Percentiles rank a stretch among this genome's conserved stretches.
Conservation (phyloP, 495 filamentous ascomycete species). For the Penicillium macrosclerotiorum region DNA sequence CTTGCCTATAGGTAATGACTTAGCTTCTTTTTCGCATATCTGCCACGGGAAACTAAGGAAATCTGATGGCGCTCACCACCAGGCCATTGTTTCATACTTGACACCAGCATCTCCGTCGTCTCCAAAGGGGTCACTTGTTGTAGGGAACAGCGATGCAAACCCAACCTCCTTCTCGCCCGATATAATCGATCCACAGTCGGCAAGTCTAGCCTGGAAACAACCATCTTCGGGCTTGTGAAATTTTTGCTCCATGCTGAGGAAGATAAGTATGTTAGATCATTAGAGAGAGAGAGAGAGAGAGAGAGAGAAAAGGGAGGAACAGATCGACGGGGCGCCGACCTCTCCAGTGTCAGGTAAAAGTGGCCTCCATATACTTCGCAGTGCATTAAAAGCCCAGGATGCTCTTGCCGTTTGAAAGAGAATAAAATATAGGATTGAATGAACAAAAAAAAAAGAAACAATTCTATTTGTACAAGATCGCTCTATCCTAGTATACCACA, state of each 20-base stretch:
- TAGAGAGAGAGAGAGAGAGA: too few species aligned
- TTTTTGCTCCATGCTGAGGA: not conserved
- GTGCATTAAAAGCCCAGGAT: not conserved
- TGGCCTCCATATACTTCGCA: too few species aligned
- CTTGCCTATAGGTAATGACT: slow-evolving; percentile 24
- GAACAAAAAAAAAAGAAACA: slow-evolving; percentile 10
- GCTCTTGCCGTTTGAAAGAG: not conserved
- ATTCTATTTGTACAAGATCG: slow-evolving; percentile 36
- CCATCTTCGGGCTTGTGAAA: not conserved
- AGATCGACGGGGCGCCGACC: too few species aligned
- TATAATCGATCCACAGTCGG: not conserved
- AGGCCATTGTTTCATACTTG: slow-evolving; percentile 36
- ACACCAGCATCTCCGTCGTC: slow-evolving; percentile 27
- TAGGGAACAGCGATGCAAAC: not conserved
- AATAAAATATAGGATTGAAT: not conserved
- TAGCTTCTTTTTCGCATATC: not conserved
- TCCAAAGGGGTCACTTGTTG: slow-evolving; percentile 30
- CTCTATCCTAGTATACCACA: slow-evolving; percentile 23
- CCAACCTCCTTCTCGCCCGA: not conserved
- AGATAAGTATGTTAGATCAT: too few species aligned
- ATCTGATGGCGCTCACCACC: slow-evolving; percentile 42
- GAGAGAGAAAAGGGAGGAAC: too few species aligned
- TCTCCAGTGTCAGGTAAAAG: too few species aligned
- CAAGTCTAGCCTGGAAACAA: not conserved
- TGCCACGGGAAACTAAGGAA: too few species aligned